Percentiles rank a stretch among this genome's conserved stretches.
Evolutionary conservation across 306 rosid genomes (phyloP).

Genomic region (Senna siamea): DNA sequence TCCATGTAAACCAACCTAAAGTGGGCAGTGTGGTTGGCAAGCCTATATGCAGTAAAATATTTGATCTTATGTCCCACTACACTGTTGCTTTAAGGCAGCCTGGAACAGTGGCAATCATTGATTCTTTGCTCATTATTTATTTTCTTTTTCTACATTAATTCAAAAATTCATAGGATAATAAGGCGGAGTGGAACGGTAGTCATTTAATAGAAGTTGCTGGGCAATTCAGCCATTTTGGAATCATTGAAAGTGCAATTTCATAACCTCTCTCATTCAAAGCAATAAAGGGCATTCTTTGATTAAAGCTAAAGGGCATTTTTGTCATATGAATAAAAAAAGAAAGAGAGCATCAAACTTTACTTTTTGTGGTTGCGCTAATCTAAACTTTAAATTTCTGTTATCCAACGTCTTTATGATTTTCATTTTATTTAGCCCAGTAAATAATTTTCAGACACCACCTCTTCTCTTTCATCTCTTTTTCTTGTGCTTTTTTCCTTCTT

Average conservation of each 20-base stretch:
- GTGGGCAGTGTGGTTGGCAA: conserved; percentile 11
- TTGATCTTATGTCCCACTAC: not conserved
- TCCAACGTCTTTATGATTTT: conserved; percentile 59
- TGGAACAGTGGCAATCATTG: conserved; percentile 5
- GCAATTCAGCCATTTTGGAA: conserved; percentile 59
- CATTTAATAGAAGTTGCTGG: conserved; percentile 44
- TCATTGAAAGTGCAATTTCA: conserved; percentile 67
- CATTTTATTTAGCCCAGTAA: conserved; percentile 27
- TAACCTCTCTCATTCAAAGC: conserved; percentile 62
- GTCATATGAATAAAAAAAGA: conserved; percentile 58
- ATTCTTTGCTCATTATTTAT: conserved; percentile 3
- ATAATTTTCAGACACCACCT: conserved; percentile 39
- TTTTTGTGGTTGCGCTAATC: conserved; percentile 56
- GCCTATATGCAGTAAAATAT: not conserved
- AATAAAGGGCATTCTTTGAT: conserved; percentile 69
- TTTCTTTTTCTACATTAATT: not conserved
- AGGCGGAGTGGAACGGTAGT: conserved; percentile 29
- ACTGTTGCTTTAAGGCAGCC: conserved; percentile 4
- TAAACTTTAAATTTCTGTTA: conserved; percentile 75
- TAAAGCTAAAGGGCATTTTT: conserved; percentile 87
- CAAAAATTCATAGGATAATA: conserved; percentile 15
- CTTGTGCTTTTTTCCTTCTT: conserved; percentile 41
- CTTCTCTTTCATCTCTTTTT: conserved; percentile 37
- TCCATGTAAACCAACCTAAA: conserved; percentile 30
- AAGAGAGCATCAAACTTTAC: conserved; percentile 62